These are phyloP conservation scores for Pseudogymnoascus sp. DNA, from an alignment of 2,329 filamentous ascomycete genomes.

Conservation along the genomic window DNA sequence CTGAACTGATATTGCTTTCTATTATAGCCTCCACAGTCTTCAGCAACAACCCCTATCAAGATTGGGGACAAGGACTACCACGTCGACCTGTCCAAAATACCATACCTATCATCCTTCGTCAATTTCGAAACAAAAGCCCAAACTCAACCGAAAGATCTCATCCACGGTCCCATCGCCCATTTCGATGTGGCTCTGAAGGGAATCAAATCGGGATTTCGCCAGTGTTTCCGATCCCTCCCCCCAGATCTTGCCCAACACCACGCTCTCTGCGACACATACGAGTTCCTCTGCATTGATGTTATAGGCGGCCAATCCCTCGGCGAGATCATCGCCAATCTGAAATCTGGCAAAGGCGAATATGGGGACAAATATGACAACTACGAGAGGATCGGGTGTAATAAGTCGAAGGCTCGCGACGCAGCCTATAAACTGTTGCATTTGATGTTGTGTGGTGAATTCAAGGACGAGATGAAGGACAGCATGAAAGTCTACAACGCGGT, in stretches of 20 bases:
- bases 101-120: background rate
- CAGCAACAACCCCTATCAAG: background rate
- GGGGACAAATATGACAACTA: constrained; percentile 14
- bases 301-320: constrained; percentile 17
- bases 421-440: constrained; percentile 22
- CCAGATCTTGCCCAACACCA: constrained; percentile 20
- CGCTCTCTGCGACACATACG: constrained; percentile 22
- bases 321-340: constrained; percentile 20
- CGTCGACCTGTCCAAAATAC: background rate
- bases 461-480: constrained; percentile 19
- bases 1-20: background rate
- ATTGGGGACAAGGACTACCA: background rate
- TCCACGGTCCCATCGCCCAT: constrained; percentile 21
- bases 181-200: constrained; percentile 24
- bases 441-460: constrained; percentile 18
- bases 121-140: constrained; percentile 16
- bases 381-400: constrained; percentile 9
- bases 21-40: background rate
- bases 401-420: constrained; percentile 20
- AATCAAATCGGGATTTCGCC: constrained; percentile 24
- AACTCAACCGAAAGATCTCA: constrained; percentile 18
- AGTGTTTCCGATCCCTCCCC: constrained; percentile 23
- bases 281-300: constrained; percentile 22
- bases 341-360: constrained; percentile 18
- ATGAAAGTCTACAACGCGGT: constrained; percentile 22